Conservation (phyloP, 1,284 basidiomycete species). For the Puccinia hordei region DNA sequence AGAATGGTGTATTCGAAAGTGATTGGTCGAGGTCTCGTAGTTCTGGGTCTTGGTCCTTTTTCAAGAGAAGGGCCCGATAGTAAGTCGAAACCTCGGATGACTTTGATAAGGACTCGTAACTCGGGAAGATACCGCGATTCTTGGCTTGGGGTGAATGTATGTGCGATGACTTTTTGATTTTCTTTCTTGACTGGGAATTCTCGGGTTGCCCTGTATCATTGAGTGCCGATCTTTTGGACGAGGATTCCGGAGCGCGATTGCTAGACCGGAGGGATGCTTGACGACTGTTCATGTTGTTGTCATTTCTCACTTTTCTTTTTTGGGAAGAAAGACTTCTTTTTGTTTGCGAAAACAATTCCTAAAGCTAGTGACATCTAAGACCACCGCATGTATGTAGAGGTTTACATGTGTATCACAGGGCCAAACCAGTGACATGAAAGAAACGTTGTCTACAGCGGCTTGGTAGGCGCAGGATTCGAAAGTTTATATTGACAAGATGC, state of each 20-base stretch:
- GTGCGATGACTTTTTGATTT: not conserved
- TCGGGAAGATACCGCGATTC: not conserved
- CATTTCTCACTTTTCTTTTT: not conserved
- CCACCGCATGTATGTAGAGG: too few relatives aligned
- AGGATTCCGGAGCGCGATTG: not conserved
- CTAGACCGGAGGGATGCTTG: constrained; percentile 3
- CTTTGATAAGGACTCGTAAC: not conserved
- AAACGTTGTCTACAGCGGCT: not conserved
- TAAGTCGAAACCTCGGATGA: not conserved
- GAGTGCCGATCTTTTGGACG: not conserved
- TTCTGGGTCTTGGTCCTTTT: not conserved
- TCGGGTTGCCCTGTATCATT: not conserved
- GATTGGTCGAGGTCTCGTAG: constrained; percentile 11
- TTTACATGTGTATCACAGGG: too few relatives aligned
- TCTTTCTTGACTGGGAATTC: not conserved
- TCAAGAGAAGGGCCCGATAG: constrained; percentile 14
- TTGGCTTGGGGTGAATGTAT: too few relatives aligned
- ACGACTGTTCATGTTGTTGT: not conserved
- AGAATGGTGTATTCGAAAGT: not conserved
- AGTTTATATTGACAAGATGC: too few relatives aligned
- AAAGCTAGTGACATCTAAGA: too few relatives aligned
- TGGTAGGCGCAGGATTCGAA: too few relatives aligned
- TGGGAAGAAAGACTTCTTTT: not conserved
- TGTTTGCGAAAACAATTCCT: too few relatives aligned
- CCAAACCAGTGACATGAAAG: not conserved